A percentile compares a stretch with the other conserved stretches of the same genome.
Evolutionary conservation across 768 basidiomycete genomes (phyloP).

Genomic region (Serendipita indica): DNA sequence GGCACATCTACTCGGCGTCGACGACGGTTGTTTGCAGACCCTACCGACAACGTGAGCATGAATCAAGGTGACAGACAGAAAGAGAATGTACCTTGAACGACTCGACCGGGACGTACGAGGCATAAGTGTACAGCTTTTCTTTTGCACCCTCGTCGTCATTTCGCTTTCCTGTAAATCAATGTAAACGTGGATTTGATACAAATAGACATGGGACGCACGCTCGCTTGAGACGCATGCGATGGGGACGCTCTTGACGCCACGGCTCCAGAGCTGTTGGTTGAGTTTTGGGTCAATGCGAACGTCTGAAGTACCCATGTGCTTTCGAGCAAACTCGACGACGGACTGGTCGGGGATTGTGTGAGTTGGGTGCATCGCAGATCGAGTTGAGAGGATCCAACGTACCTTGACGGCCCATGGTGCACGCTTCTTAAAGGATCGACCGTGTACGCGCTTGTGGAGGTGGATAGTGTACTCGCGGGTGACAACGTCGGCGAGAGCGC

Average conservation of each 20-base stretch:
- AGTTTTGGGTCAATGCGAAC: conserved; percentile 90
- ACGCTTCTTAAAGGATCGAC: conserved; percentile 91
- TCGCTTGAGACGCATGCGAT: conserved; percentile 86
- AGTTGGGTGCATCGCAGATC: background rate
- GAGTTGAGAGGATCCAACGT: background rate
- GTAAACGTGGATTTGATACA: background rate
- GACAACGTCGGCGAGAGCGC: conserved; percentile 94
- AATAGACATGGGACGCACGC: conserved; percentile 38
- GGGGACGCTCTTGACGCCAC: conserved; percentile 91
- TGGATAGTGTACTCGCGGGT: conserved; percentile 98
- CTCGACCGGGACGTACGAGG: conserved; percentile 58
- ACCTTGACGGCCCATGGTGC: conserved; percentile 86
- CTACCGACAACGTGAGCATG: conserved; percentile 28
- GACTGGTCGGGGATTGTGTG: conserved; percentile 25
- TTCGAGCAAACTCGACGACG: conserved; percentile 78
- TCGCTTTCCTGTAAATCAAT: conserved; percentile 56
- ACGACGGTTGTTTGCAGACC: conserved; percentile 72
- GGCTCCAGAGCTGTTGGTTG: conserved; percentile 82
- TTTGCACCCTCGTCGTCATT: conserved; percentile 98
- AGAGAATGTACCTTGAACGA: conserved; percentile 58
- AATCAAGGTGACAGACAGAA: conserved; percentile 12
- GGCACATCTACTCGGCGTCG: conserved; percentile 70
- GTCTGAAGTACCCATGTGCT: conserved; percentile 91
- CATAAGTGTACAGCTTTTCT: conserved; percentile 93
- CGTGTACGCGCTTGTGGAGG: conserved; percentile 88